Evolutionary conservation across 495 filamentous ascomycete species (phyloP).

Genomic region (Emericellopsis terricola): DNA sequence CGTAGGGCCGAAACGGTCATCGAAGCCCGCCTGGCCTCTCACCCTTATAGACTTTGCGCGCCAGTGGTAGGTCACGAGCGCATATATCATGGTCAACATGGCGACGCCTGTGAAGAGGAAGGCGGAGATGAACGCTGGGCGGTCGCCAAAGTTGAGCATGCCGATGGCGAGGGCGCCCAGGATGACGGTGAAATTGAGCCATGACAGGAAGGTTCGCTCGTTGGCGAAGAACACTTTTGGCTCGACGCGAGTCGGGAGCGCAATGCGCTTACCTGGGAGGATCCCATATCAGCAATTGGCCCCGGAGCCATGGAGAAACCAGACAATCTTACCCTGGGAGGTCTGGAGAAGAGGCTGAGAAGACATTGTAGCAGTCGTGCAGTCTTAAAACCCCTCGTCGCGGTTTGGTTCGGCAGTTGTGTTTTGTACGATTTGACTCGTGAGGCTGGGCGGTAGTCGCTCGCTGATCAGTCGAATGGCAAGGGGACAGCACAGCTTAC

Average conservation of each 20-base stretch:
- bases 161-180: slow-evolving; percentile 89
- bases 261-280: slow-evolving; percentile 78
- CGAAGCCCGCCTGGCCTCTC: slow-evolving; percentile 86
- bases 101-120: slow-evolving; percentile 88
- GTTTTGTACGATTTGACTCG: too few species aligned
- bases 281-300: slow-evolving; percentile 5
- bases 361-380: slow-evolving; percentile 49
- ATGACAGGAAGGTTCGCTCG: slow-evolving; percentile 95
- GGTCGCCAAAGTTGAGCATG: slow-evolving; percentile 95
- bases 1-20: slow-evolving; percentile 86
- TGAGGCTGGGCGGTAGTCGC: too few species aligned
- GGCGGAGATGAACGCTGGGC: slow-evolving; percentile 76
- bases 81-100: slow-evolving; percentile 91
- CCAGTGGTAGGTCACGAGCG: slow-evolving; percentile 92
- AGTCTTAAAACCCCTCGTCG: neutral
- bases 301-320: neutral
- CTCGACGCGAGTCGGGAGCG: slow-evolving; percentile 92
- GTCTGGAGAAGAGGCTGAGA: slow-evolving; percentile 87
- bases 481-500: too few species aligned
- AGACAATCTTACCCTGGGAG: slow-evolving; percentile 29
- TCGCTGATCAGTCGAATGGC: too few species aligned
- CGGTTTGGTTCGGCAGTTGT: too few species aligned
- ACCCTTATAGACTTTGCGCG: slow-evolving; percentile 79
- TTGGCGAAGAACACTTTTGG: slow-evolving; percentile 99
- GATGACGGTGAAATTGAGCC: slow-evolving; percentile 98